phyloP scores from a whole-genome alignment of 23 red algal species.

The Chondrus crispus region DNA sequence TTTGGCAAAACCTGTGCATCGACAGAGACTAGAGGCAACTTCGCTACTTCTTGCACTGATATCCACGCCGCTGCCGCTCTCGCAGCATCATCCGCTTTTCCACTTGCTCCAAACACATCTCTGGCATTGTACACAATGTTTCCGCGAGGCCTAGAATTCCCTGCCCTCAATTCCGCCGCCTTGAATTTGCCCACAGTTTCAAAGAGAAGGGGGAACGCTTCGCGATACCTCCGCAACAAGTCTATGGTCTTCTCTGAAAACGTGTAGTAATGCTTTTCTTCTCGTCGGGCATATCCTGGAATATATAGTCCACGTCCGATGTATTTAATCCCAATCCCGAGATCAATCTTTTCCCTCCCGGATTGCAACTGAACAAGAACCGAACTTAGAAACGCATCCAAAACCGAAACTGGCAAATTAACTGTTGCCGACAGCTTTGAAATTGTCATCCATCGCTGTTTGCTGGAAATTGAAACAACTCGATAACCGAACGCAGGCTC shows the following conservation, averaged over 20 bases:
- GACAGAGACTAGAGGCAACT: slow-evolving; percentile 42
- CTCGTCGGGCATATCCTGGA: slow-evolving; percentile 65
- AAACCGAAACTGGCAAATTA: background rate
- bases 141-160: background rate
- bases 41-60: slow-evolving; percentile 42
- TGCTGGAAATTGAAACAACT: slow-evolving; percentile 16
- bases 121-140: slow-evolving; percentile 14
- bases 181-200: background rate
- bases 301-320: slow-evolving; percentile 48
- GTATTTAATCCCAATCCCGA: slow-evolving; percentile 80
- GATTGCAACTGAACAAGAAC: slow-evolving; percentile 31
- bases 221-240: slow-evolving; percentile 30
- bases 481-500: slow-evolving; percentile 74
- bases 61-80: slow-evolving; percentile 53
- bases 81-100: background rate
- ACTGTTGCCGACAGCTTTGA: slow-evolving; percentile 39
- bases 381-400: slow-evolving; percentile 52
- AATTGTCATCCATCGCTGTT: slow-evolving; percentile 57
- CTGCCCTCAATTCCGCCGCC: background rate
- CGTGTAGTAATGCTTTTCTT: slow-evolving; percentile 19
- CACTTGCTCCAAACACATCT: slow-evolving; percentile 13
- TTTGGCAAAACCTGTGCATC: slow-evolving; percentile 10
- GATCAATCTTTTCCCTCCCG: slow-evolving; percentile 52
- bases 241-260: slow-evolving; percentile 45
- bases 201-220: slow-evolving; percentile 67